Base-by-base conservation (phyloP, 202 grass and related monocot species). In the Cymbopogon flexuosus region DNA sequence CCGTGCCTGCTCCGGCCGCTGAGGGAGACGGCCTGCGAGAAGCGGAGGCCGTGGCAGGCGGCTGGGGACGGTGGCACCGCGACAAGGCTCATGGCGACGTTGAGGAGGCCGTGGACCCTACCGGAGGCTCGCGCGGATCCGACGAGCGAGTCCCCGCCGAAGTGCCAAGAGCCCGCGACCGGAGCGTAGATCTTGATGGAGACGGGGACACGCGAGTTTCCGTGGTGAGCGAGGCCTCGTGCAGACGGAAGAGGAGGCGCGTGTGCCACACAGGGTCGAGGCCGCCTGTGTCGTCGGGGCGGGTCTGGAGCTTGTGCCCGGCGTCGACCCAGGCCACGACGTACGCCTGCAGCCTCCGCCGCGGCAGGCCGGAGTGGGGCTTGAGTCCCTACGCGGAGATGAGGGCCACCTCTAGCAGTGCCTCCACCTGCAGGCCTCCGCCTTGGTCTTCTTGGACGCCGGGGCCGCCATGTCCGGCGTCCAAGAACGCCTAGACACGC, bases 311-410 rank as follows among this genome's bases (percentile, higher is more conserved):
- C 79, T 81, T 89, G 82, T 88, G 68, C 35, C 79, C 77, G 2
- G 87, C 62, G 61, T 94, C 90, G 45, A 98, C 84, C 92, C 95
- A 98, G 62, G 84, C 70, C 78, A 93, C 79, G 62, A 92, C 90
- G 86, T 94, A 94, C 79, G 83, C 85, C 51, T 93, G 90, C 46
- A 94, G 80, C 63, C 83, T 64, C 47, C 84, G 88, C 58, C 86
- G 88, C 57, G 84, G 88, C 27, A 78, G 76, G 1, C 90, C 78
- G 6, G 86, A 73, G 3, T 84, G 90, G 11, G 59, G 74, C 84
- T 90, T 94, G 62, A 98, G 76, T 16, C 92, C 90, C 85, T 98
- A 92, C 68, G 90, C 92, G 10, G 92, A 98, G 90, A 98, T 94
- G 49, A 98, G 75, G 41, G 88, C 91, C 61, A 98, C 88, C 90